These are phyloP conservation scores for Sechiopsis laciniata DNA, from an alignment of 306 rosid genomes.

Conservation along the genomic window DNA sequence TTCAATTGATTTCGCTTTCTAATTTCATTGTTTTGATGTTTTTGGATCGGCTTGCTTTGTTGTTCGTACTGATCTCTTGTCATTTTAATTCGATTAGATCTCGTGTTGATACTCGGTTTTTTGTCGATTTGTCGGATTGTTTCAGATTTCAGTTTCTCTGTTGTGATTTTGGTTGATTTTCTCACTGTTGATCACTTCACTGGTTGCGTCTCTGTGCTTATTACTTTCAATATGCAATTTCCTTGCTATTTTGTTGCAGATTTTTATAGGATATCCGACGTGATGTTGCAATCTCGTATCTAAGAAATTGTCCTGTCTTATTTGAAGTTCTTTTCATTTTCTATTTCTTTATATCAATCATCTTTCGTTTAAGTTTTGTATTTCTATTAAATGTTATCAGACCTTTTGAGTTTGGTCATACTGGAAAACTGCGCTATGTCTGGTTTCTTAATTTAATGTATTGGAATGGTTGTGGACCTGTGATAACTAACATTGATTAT, in stretches of 20 bases:
- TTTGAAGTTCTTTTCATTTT: neutral
- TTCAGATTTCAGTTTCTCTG: neutral
- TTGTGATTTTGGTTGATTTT: neutral
- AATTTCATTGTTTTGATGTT: neutral
- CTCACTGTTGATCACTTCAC: neutral
- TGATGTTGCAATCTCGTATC: neutral
- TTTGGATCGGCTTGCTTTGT: neutral
- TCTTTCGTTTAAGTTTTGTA: neutral
- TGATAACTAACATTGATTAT: neutral
- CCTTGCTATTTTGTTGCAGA: neutral
- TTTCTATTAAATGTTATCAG: neutral
- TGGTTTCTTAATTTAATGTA: neutral
- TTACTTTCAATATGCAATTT: neutral
- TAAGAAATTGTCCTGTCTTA: neutral
- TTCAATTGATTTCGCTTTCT: neutral
- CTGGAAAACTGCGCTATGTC: constrained; percentile 5
- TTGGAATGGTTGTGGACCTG: neutral
- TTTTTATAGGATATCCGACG: neutral
- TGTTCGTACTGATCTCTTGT: neutral
- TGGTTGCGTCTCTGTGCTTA: constrained; percentile 17
- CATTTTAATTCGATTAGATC: too few species aligned
- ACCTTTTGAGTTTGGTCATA: neutral
- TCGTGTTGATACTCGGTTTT: neutral
- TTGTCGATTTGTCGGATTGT: neutral
- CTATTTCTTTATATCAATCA: neutral